Percentiles rank a stretch among this genome's conserved stretches.
Evolutionary conservation across 257 asterid species (phyloP).

Genomic region (Avicennia marina): DNA sequence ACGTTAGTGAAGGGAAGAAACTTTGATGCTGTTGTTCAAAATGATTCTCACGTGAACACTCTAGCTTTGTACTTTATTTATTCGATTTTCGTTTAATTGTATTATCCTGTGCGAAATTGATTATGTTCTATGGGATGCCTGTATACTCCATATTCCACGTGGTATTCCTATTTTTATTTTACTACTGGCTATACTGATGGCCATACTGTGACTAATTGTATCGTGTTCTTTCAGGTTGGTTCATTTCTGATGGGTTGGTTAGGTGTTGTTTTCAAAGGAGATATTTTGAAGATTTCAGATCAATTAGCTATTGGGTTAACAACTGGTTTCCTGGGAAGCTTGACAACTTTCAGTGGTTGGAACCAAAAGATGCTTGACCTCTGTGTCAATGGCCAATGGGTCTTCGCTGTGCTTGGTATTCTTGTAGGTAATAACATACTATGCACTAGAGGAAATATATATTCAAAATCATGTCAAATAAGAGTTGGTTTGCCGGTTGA

Average conservation of each 20-base stretch:
- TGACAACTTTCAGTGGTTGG: conserved; percentile 98
- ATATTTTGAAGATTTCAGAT: conserved; percentile 55
- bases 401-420: conserved; percentile 62
- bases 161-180: too few relatives aligned
- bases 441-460: neutral
- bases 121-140: too few relatives aligned
- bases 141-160: too few relatives aligned
- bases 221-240: conserved; percentile 54
- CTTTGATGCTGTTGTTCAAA: too few relatives aligned
- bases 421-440: conserved; percentile 39
- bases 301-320: conserved; percentile 71
- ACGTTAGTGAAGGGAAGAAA: too few relatives aligned
- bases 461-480: neutral
- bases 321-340: conserved; percentile 93
- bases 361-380: conserved; percentile 89
- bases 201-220: neutral
- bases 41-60: too few relatives aligned
- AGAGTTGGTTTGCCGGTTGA: neutral
- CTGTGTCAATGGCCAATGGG: conserved; percentile 67
- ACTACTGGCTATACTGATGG: too few relatives aligned
- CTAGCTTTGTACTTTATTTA: too few relatives aligned
- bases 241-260: conserved; percentile 98
- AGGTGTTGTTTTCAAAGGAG: conserved; percentile 77
- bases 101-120: too few relatives aligned
- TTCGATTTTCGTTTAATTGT: too few relatives aligned